Percentiles rank a stretch among this genome's conserved stretches.
These are phyloP conservation scores for Diaporthe ampelina DNA, from an alignment of 2,329 filamentous ascomycete genomes.

Conservation along the genomic window DNA sequence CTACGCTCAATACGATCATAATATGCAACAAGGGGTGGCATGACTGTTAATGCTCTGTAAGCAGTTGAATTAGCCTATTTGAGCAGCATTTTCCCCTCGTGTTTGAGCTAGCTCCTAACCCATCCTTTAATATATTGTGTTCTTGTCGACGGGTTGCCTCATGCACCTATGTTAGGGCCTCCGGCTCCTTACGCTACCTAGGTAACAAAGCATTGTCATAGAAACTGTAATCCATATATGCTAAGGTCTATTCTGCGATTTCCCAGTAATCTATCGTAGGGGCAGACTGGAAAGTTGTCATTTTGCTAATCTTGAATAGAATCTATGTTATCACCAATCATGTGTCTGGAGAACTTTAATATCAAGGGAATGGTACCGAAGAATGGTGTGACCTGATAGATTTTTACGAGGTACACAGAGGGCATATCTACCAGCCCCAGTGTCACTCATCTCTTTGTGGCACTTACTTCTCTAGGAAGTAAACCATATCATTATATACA, in stretches of 20 bases:
- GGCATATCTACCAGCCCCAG: not conserved
- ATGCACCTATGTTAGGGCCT: too few relatives aligned
- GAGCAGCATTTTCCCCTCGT: too few relatives aligned
- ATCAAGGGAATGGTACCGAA: not conserved
- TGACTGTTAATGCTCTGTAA: not conserved
- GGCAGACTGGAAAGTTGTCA: too few relatives aligned
- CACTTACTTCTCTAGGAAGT: not conserved
- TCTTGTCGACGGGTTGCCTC: too few relatives aligned
- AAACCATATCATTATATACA: not conserved
- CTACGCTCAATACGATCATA: not conserved
- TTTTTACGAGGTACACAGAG: not conserved
- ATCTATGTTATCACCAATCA: not conserved
- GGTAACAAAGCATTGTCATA: too few relatives aligned
- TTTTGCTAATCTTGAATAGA: too few relatives aligned
- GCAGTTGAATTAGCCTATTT: not conserved
- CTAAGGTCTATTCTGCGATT: too few relatives aligned
- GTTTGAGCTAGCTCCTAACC: too few relatives aligned
- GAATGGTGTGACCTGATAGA: constrained; percentile 4
- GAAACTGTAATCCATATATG: too few relatives aligned
- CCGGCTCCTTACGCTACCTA: too few relatives aligned
- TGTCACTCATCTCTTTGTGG: not conserved
- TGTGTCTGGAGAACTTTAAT: not conserved
- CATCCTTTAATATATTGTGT: too few relatives aligned
- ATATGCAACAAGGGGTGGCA: not conserved
- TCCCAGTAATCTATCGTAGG: too few relatives aligned